Percentiles rank a stretch among this genome's conserved stretches.
These are phyloP conservation scores for Naganishia albida DNA, from an alignment of 1,284 basidiomycete species.

Conservation along the genomic window DNA sequence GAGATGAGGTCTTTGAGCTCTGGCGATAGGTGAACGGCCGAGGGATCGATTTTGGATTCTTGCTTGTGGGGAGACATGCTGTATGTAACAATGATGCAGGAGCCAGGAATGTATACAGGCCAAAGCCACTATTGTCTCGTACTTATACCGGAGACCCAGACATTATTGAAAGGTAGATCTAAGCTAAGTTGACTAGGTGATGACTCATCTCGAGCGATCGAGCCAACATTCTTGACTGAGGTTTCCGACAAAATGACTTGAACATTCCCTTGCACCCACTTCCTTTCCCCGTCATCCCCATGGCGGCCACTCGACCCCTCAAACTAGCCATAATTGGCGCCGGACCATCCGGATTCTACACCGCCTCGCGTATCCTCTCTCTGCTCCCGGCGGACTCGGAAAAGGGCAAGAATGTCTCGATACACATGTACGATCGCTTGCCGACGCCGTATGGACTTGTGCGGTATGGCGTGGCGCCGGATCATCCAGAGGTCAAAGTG, in stretches of 20 bases:
- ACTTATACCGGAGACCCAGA: neutral
- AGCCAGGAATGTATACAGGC: neutral
- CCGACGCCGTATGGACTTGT: slow-evolving; percentile 95
- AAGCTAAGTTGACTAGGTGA: neutral
- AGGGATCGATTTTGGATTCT: neutral
- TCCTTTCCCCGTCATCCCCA: neutral
- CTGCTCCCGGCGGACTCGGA: slow-evolving; percentile 58
- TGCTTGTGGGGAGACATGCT: neutral
- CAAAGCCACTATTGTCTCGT: neutral
- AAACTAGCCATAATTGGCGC: slow-evolving; percentile 60
- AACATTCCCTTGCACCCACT: too few species aligned
- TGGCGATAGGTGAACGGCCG: slow-evolving; percentile 42
- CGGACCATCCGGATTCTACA: slow-evolving; percentile 94
- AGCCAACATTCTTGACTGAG: neutral
- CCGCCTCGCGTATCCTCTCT: slow-evolving; percentile 77
- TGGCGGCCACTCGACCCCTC: slow-evolving; percentile 38
- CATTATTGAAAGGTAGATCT: too few species aligned
- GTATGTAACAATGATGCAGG: neutral
- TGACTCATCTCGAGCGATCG: slow-evolving; percentile 14
- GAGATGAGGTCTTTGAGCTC: slow-evolving; percentile 46
- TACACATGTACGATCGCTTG: slow-evolving; percentile 90
- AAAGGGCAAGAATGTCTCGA: slow-evolving; percentile 57
- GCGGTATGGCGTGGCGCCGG: slow-evolving; percentile 94
- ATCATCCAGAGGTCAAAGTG: slow-evolving; percentile 98
- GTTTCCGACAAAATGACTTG: too few species aligned